Conservation (phyloP, 352 stramenopile genomes). For the Peronospora destructor region DNA sequence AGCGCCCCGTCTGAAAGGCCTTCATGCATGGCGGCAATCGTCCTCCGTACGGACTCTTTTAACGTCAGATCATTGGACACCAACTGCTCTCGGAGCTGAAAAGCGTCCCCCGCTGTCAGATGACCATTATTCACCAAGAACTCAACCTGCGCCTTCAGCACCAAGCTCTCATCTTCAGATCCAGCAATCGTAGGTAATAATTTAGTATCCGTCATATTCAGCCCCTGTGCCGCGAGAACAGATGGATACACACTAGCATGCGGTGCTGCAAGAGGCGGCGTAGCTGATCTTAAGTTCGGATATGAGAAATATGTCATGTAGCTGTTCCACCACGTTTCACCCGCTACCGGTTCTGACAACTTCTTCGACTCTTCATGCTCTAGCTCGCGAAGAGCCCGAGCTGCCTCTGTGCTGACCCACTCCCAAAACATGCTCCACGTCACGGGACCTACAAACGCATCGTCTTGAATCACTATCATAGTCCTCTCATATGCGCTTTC, state of each 20-base stretch:
- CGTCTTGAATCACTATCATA: constrained; percentile 50
- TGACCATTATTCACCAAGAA: constrained; percentile 60
- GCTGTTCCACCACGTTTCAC: constrained; percentile 61
- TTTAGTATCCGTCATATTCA: constrained; percentile 1
- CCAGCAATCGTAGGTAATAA: not conserved
- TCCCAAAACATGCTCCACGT: constrained; percentile 85
- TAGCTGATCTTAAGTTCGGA: constrained; percentile 23
- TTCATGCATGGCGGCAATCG: constrained; percentile 55
- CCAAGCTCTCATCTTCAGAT: constrained; percentile 29
- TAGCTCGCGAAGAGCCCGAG: constrained; percentile 52
- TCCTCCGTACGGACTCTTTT: constrained; percentile 46
- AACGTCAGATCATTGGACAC: constrained; percentile 41
- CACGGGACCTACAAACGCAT: constrained; percentile 54
- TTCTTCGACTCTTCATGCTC: constrained; percentile 50
- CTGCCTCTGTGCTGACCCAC: constrained; percentile 79
- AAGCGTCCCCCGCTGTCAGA: constrained; percentile 60
- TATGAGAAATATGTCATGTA: constrained; percentile 51
- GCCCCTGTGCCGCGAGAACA: constrained; percentile 11
- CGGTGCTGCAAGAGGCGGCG: constrained; percentile 19
- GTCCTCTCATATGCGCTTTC: constrained; percentile 56
- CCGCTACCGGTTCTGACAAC: constrained; percentile 32
- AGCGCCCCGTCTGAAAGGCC: constrained; percentile 34
- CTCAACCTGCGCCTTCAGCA: constrained; percentile 70
- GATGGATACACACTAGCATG: constrained; percentile 27
- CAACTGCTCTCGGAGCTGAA: constrained; percentile 58